These are phyloP conservation scores for Xylaria sp. DNA, from an alignment of 2,329 filamentous ascomycete species.

Conservation along the genomic window DNA sequence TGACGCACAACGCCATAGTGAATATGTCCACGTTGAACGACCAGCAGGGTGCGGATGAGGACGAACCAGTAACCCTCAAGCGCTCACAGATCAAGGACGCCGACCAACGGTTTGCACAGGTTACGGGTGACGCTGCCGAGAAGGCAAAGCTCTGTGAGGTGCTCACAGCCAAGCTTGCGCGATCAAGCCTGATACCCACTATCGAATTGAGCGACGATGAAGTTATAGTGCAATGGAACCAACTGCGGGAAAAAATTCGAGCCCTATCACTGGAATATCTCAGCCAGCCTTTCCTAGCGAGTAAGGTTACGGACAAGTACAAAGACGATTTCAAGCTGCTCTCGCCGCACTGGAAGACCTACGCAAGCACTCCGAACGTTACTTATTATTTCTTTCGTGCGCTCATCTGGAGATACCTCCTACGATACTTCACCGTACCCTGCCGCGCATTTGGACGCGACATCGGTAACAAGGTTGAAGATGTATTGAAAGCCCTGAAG, in stretches of 20 bases:
- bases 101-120: slow-evolving; percentile 36
- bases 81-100: slow-evolving; percentile 38
- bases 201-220: slow-evolving; percentile 39
- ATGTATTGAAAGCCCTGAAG: slow-evolving; percentile 33
- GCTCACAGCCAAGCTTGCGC: slow-evolving; percentile 32
- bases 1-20: slow-evolving; percentile 7
- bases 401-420: slow-evolving; percentile 48
- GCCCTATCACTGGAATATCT: slow-evolving; percentile 41
- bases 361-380: slow-evolving; percentile 39
- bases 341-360: slow-evolving; percentile 46
- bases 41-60: slow-evolving; percentile 17
- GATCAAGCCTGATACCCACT: background rate
- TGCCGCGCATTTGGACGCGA: slow-evolving; percentile 45
- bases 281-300: slow-evolving; percentile 33
- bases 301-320: slow-evolving; percentile 35
- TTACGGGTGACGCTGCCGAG: slow-evolving; percentile 35
- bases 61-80: slow-evolving; percentile 37
- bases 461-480: slow-evolving; percentile 34
- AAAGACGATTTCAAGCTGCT: slow-evolving; percentile 43
- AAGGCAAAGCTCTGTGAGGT: slow-evolving; percentile 39
- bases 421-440: slow-evolving; percentile 41
- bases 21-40: slow-evolving; percentile 1
- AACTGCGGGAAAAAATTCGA: slow-evolving; percentile 42
- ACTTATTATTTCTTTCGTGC: slow-evolving; percentile 46
- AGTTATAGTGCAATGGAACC: slow-evolving; percentile 39